These are phyloP conservation scores for Suaeda aralocaspica DNA, from an alignment of 148 eudicot genomes.

Conservation along the genomic window DNA sequence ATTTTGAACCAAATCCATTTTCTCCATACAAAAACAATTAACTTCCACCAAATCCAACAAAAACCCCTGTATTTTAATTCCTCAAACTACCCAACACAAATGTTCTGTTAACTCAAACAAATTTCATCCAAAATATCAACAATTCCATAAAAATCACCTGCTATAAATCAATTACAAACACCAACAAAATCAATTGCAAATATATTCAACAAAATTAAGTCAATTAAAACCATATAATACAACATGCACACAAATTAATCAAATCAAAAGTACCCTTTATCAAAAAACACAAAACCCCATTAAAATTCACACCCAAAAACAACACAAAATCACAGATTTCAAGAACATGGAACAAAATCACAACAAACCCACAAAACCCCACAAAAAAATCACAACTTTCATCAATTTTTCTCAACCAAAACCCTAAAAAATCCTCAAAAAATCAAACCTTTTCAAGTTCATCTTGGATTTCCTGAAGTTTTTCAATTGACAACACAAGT, in stretches of 20 bases:
- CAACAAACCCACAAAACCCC: not conserved
- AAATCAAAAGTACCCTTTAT: not conserved
- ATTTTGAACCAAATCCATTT: not conserved
- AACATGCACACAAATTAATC: slow-evolving; percentile 1
- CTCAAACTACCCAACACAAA: not conserved
- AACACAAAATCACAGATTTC: not conserved
- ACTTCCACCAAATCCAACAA: not conserved
- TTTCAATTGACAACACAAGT: slow-evolving; percentile 66
- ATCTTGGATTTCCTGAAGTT: slow-evolving; percentile 88
- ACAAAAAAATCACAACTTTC: not conserved
- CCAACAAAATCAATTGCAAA: not conserved
- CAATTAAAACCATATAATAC: not conserved
- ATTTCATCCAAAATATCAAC: not conserved
- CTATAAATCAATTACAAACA: not conserved
- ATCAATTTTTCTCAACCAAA: not conserved
- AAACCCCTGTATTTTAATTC: not conserved
- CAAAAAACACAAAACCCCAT: slow-evolving; percentile 1
- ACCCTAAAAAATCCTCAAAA: not conserved
- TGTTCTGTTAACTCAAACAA: not conserved
- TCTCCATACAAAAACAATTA: not conserved
- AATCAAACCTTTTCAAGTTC: slow-evolving; percentile 77
- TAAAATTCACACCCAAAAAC: not conserved
- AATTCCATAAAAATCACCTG: not conserved
- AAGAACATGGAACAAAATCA: not conserved
- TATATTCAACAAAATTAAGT: not conserved